Base-by-base conservation (phyloP, 495 filamentous ascomycete genomes). In the Tuber brumale region DNA sequence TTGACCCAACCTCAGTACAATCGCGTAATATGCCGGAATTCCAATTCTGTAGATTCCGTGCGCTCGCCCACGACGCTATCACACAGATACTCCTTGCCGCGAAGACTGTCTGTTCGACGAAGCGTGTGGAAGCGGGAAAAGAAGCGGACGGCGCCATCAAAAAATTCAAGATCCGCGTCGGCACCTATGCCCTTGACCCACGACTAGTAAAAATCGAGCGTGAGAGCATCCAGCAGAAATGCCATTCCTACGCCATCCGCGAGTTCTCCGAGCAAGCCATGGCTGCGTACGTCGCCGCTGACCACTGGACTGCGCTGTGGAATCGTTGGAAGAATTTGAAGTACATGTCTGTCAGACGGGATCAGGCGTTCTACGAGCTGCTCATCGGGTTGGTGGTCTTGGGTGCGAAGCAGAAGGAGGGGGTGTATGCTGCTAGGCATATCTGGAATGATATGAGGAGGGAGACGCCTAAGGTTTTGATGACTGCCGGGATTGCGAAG, bases 301-400 rank as follows among this genome's bases (percentile, higher is more conserved):
- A 83, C 3, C 81, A 88, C 72, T 91, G 89, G 86, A 81, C 85
- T 19, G 83, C 83, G 6, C 89, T 93, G 76, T 92, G 89, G 90
- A 85, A 87, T 16, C 78, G 87, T 48, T 94, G 90, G 89, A 86
- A 87, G 72, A 85, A 86, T 70, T 83, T 89, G 39, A 85, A 90
- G 69, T 85, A 86, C 48, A 84, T 86, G 72, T 82, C 85, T 9
- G 79, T 84, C 35, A 82, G 85, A 7, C 88, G 91, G 46, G 89
- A 88, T 3, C 82, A 82, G 39, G 83, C 80, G 10, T 84, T 92
- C 74, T 94, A 93, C 82, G 79, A 82, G 35, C 81, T 87, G 70
- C 81, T 91, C 37, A 91, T 90, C 81, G 75, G 82, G 39, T 74
- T 87, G 19, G 85, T 91, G 42, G 87, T 87, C 0, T 80, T 86